A percentile compares a stretch with the other conserved stretches of the same genome.
Evolutionary conservation across 176 grass and related monocot genomes (phyloP).

Genomic region (Zea mays): Zm-B73-REFERENCE-NAM-5.0 NC_050102.1:145084501-145085000

Average conservation of each 20-base stretch:
- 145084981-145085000: conserved; percentile 27
- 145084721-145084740: conserved; percentile 10
- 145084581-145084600: conserved; percentile 61
- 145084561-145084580: conserved; percentile 61
- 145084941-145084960: neutral
- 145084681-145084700: neutral
- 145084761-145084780: conserved; percentile 70
- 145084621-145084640: conserved; percentile 79
- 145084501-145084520: conserved; percentile 63
- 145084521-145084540: conserved; percentile 65
- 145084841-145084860: conserved; percentile 28
- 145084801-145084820: conserved; percentile 81
- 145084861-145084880: conserved; percentile 7
- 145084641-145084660: conserved; percentile 73
- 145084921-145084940: conserved; percentile 1
- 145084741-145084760: conserved; percentile 21
- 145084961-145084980: conserved; percentile 15
- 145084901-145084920: conserved; percentile 8
- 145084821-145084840: conserved; percentile 71
- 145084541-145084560: conserved; percentile 58
- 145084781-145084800: conserved; percentile 77
- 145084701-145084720: conserved; percentile 5
- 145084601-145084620: conserved; percentile 71
- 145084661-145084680: conserved; percentile 72
- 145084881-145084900: conserved; percentile 17